phyloP scores from a whole-genome alignment of 2,329 filamentous ascomycete genomes.

The Akanthomyces muscarius region DNA sequence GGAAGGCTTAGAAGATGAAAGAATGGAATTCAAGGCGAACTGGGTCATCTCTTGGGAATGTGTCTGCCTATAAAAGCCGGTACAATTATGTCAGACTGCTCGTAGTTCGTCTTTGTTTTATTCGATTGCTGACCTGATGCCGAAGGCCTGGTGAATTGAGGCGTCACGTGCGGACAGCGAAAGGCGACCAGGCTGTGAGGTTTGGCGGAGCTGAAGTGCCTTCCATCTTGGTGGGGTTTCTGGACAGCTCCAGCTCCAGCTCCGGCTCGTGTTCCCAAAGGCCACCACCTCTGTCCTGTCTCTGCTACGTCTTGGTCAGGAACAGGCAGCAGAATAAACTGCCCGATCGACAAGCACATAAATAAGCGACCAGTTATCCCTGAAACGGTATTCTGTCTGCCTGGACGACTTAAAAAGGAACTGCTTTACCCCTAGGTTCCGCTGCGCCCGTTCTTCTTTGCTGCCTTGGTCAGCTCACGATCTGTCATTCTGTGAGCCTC shows the following conservation, averaged over 20 bases:
- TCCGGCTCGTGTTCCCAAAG: background rate
- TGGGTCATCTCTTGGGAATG: background rate
- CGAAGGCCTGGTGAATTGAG: background rate
- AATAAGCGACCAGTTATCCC: background rate
- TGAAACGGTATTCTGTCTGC: background rate
- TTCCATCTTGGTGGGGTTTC: slow-evolving; percentile 2
- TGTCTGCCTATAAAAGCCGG: background rate
- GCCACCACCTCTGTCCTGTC: background rate
- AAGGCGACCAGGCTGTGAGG: background rate
- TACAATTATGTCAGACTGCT: no score
- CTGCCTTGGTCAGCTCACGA: background rate
- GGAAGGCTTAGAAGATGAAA: background rate
- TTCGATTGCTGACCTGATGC: background rate
- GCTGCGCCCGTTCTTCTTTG: background rate
- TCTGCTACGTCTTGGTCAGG: background rate
- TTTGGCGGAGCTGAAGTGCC: slow-evolving; percentile 8
- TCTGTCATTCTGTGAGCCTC: background rate
- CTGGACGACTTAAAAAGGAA: slow-evolving; percentile 6
- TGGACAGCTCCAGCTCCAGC: background rate
- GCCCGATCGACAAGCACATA: background rate
- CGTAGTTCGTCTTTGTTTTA: no score
- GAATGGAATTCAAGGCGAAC: background rate
- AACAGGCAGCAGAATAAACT: slow-evolving; percentile 17
- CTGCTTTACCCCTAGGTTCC: background rate
- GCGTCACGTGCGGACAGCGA: slow-evolving; percentile 4